phyloP scores from a whole-genome alignment of 2,329 filamentous ascomycete genomes.

The Neophaeococcomyces aloes region DNA sequence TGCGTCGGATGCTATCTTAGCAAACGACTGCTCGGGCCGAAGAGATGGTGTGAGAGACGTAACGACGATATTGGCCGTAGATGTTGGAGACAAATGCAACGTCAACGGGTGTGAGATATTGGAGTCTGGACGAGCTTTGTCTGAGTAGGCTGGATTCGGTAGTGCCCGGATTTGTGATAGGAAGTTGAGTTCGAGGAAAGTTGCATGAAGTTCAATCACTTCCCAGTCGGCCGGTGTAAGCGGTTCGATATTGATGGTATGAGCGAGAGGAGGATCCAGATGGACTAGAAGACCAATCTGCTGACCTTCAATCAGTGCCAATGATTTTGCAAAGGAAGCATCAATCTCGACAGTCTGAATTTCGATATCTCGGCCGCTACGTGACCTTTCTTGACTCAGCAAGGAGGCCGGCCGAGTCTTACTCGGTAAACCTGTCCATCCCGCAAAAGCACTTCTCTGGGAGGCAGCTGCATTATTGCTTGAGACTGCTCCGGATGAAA shows the following conservation, averaged over 20 bases:
- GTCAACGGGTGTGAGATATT: slow-evolving; percentile 67
- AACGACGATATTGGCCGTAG: slow-evolving; percentile 82
- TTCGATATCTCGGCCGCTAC: slow-evolving; percentile 69
- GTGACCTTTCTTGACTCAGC: slow-evolving; percentile 41
- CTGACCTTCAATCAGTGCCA: slow-evolving; percentile 71
- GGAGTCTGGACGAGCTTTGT: slow-evolving; percentile 35
- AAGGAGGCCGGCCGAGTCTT: slow-evolving; percentile 67
- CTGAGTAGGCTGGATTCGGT: slow-evolving; percentile 65
- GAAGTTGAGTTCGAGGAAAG: slow-evolving; percentile 88
- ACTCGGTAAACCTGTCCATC: slow-evolving; percentile 97
- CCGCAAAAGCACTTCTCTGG: slow-evolving; percentile 68
- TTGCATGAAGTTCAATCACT: slow-evolving; percentile 92
- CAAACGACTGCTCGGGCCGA: slow-evolving; percentile 61
- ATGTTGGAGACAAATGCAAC: slow-evolving; percentile 86
- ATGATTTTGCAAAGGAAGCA: slow-evolving; percentile 64
- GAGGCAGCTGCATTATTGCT: slow-evolving; percentile 39
- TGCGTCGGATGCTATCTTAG: slow-evolving; percentile 84
- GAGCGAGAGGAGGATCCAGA: slow-evolving; percentile 77
- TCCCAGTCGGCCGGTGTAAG: slow-evolving; percentile 95
- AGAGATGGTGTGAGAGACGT: slow-evolving; percentile 70
- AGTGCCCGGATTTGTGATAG: slow-evolving; percentile 85
- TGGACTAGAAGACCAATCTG: slow-evolving; percentile 64
- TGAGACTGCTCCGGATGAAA: slow-evolving; percentile 36
- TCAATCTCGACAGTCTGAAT: slow-evolving; percentile 73
- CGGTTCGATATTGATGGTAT: slow-evolving; percentile 94